phyloP scores from a whole-genome alignment of 2,329 filamentous ascomycete genomes.

The Verruconis gallopava region DNA sequence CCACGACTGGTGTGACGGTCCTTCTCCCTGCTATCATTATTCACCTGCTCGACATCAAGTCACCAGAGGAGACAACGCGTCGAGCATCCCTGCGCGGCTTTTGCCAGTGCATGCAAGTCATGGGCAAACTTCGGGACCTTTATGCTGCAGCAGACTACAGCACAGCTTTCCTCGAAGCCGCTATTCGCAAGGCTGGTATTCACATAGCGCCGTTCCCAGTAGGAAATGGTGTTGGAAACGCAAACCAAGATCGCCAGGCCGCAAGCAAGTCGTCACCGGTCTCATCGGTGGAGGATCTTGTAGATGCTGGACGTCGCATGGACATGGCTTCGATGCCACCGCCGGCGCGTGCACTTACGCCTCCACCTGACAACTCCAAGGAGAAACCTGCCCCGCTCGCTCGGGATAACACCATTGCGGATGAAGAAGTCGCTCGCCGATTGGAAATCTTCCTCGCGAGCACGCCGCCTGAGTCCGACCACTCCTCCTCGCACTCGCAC shows the following conservation, averaged over 20 bases:
- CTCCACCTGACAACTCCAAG: slow-evolving; percentile 22
- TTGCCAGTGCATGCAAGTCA: slow-evolving; percentile 82
- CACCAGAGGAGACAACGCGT: slow-evolving; percentile 57
- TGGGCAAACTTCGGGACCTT: slow-evolving; percentile 74
- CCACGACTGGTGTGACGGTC: slow-evolving; percentile 82
- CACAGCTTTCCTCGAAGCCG: slow-evolving; percentile 87
- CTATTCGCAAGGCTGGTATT: slow-evolving; percentile 75
- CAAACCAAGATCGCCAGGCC: slow-evolving; percentile 7
- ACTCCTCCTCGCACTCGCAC: slow-evolving; percentile 17
- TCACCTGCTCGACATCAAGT: slow-evolving; percentile 85
- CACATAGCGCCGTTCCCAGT: slow-evolving; percentile 41
- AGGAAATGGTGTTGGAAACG: slow-evolving; percentile 12
- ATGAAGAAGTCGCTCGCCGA: slow-evolving; percentile 34
- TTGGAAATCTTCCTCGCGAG: slow-evolving; percentile 38
- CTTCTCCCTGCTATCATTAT: slow-evolving; percentile 89
- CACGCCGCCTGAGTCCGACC: slow-evolving; percentile 33
- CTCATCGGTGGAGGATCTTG: slow-evolving; percentile 32
- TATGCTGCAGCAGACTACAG: slow-evolving; percentile 93
- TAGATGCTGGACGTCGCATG: slow-evolving; percentile 31
- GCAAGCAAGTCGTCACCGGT: slow-evolving; percentile 20
- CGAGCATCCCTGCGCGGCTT: slow-evolving; percentile 67
- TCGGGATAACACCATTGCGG: slow-evolving; percentile 21
- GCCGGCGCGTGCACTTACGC: slow-evolving; percentile 19
- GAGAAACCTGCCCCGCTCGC: not conserved
- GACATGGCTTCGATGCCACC: slow-evolving; percentile 17